Conservation (phyloP, 2,329 filamentous ascomycete species). For the Curvularia spicifera region DNA sequence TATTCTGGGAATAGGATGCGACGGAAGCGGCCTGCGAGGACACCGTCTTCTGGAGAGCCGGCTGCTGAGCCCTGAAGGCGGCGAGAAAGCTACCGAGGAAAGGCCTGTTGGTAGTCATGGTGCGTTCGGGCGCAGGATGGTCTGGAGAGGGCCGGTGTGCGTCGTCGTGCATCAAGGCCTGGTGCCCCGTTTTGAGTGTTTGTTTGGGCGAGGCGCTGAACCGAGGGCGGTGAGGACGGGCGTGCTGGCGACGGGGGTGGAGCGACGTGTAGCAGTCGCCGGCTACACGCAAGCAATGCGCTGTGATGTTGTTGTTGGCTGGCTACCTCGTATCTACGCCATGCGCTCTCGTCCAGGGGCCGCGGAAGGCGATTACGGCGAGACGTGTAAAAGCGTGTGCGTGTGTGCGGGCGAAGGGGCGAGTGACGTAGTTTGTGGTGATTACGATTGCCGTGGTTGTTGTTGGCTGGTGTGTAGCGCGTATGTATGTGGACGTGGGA, state of each 20-base stretch:
- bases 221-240: conserved; percentile 11
- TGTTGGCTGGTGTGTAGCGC: background rate
- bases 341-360: conserved; percentile 1
- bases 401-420: background rate
- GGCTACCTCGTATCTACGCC: conserved; percentile 5
- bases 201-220: conserved; percentile 2
- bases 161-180: conserved; percentile 38
- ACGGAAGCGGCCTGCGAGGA: conserved; percentile 49
- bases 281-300: conserved; percentile 3
- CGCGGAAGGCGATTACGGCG: background rate
- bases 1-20: conserved; percentile 45
- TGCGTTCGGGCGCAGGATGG: conserved; percentile 29
- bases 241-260: conserved; percentile 2
- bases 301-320: conserved; percentile 1
- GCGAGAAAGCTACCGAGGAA: conserved; percentile 73
- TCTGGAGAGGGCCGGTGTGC: conserved; percentile 28
- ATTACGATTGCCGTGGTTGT: background rate
- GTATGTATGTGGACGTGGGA: background rate
- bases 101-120: conserved; percentile 69
- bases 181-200: conserved; percentile 6
- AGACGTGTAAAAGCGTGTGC: background rate
- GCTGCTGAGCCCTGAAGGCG: conserved; percentile 71
- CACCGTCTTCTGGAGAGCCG: conserved; percentile 64
- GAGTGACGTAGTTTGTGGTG: background rate
- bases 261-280: conserved; percentile 9